phyloP scores from a whole-genome alignment of 2,329 filamentous ascomycete species.

The Aspergillus candidus region DNA sequence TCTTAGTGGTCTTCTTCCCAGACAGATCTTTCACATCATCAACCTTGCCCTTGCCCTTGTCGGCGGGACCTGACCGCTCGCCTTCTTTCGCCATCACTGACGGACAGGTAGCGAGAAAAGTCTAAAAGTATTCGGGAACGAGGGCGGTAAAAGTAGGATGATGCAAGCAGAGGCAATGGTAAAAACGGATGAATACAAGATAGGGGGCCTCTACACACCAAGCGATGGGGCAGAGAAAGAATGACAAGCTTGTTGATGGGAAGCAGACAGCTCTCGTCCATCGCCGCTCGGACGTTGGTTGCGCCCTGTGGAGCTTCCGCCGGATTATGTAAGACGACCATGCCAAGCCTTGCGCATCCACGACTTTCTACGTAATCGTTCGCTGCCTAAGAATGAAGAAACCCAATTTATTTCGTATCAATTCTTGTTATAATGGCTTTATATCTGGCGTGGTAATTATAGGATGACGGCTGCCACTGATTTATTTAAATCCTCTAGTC shows the following conservation, averaged over 20 bases:
- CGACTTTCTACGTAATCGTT: not conserved
- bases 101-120: conserved; percentile 27
- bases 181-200: conserved; percentile 13
- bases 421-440: too few relatives aligned
- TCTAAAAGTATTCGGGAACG: conserved; percentile 8
- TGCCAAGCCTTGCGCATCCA: conserved; percentile 10
- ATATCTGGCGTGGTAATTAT: too few relatives aligned
- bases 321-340: conserved; percentile 18
- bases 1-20: conserved; percentile 46
- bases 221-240: conserved; percentile 15
- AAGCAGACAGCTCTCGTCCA: conserved; percentile 18
- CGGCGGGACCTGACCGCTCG: conserved; percentile 73
- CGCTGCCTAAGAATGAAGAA: not conserved
- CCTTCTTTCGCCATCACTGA: conserved; percentile 83
- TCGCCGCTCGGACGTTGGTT: conserved; percentile 19
- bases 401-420: too few relatives aligned
- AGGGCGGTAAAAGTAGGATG: conserved; percentile 1
- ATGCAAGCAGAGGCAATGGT: conserved; percentile 2
- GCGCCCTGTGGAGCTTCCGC: conserved; percentile 21
- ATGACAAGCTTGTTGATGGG: conserved; percentile 23
- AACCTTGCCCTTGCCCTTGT: conserved; percentile 97
- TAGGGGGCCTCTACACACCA: conserved; percentile 10
- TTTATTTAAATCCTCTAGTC: too few relatives aligned
- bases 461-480: too few relatives aligned
- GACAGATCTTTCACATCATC: conserved; percentile 59